These are phyloP conservation scores for Penicillium salamii DNA, from an alignment of 495 filamentous ascomycete species.

Conservation along the genomic window DNA sequence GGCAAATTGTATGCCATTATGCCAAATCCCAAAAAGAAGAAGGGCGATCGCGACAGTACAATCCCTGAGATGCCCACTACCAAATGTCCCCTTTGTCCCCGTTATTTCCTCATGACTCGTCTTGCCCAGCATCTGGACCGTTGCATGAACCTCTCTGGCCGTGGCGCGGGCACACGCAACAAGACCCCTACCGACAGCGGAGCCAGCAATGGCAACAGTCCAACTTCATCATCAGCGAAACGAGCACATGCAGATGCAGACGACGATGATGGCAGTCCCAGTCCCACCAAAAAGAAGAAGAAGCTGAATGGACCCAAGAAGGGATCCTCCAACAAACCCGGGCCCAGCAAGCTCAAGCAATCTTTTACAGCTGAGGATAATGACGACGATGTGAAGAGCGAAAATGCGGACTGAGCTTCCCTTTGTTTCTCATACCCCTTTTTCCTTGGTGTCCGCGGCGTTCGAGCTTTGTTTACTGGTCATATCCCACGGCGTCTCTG, in stretches of 20 bases:
- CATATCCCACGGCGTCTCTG: constrained; percentile 22
- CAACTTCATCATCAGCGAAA: constrained; percentile 37
- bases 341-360: constrained; percentile 47
- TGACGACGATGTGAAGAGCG: constrained; percentile 29
- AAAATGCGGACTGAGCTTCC: constrained; percentile 20
- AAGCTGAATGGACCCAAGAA: constrained; percentile 43
- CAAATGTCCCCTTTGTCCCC: constrained; percentile 62
- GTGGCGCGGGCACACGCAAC: constrained; percentile 58
- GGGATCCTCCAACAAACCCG: constrained; percentile 35
- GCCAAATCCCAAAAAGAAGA: constrained; percentile 55
- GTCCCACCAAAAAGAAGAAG: constrained; percentile 48
- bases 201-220: constrained; percentile 32
- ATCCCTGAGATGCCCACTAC: constrained; percentile 58
- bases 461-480: constrained; percentile 13
- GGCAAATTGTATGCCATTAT: constrained; percentile 70
- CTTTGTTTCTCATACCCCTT: constrained; percentile 5
- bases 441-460: constrained; percentile 16
- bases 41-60: constrained; percentile 28
- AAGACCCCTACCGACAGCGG: constrained; percentile 40
- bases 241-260: constrained; percentile 38
- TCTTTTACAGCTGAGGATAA: constrained; percentile 30
- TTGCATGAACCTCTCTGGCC: constrained; percentile 72
- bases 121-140: constrained; percentile 76
- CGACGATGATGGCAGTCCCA: constrained; percentile 36
- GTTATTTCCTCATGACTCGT: constrained; percentile 57